phyloP scores from a whole-genome alignment of 352 stramenopile genomes.

The Globisporangium barbulae region DNA sequence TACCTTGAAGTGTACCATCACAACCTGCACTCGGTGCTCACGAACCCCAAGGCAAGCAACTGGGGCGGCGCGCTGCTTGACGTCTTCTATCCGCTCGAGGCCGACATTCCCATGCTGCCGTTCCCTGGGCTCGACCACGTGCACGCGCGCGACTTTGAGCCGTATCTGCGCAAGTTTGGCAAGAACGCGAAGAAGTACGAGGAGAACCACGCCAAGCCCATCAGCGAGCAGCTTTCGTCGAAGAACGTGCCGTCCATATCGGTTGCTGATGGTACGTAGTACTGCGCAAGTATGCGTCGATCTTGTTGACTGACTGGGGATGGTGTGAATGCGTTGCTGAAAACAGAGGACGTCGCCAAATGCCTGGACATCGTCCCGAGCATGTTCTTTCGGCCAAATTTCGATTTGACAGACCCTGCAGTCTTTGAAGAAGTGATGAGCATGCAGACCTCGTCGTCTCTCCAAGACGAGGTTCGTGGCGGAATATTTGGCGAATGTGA shows the following conservation, averaged over 20 bases:
- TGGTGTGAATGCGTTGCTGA: background rate
- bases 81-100: slow-evolving; percentile 67
- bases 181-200: slow-evolving; percentile 63
- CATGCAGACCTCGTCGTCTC: slow-evolving; percentile 44
- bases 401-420: slow-evolving; percentile 69
- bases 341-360: slow-evolving; percentile 74
- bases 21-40: slow-evolving; percentile 85
- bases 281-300: background rate
- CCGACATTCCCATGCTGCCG: slow-evolving; percentile 63
- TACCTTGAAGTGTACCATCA: slow-evolving; percentile 70
- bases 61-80: slow-evolving; percentile 73
- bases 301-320: background rate
- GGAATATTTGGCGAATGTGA: background rate
- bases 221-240: slow-evolving; percentile 82
- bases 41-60: slow-evolving; percentile 69
- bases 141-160: slow-evolving; percentile 67
- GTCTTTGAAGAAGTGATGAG: slow-evolving; percentile 83
- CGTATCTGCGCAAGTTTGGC: slow-evolving; percentile 72
- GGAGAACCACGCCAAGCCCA: slow-evolving; percentile 70
- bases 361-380: slow-evolving; percentile 73
- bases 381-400: slow-evolving; percentile 78
- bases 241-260: slow-evolving; percentile 78
- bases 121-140: slow-evolving; percentile 64
- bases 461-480: slow-evolving; percentile 60
- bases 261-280: slow-evolving; percentile 58